These are phyloP conservation scores for Heliocybe sulcata DNA, from an alignment of 1,284 basidiomycete species.

Conservation along the genomic window DNA sequence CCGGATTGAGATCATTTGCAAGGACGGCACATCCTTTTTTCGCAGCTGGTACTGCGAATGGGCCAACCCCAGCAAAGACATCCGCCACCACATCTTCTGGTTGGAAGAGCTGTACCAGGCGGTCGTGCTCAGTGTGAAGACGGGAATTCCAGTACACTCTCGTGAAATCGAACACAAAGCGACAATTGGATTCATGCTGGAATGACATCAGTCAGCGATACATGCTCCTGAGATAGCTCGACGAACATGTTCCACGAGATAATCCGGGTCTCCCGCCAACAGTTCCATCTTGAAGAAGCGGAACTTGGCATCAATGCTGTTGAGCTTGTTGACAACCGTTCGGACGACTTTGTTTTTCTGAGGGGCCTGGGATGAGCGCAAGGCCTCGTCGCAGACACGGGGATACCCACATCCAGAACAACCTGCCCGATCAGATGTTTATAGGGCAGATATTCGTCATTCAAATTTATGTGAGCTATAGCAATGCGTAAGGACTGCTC, in stretches of 20 bases:
- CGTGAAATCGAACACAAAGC: slow-evolving; percentile 92
- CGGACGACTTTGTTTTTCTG: slow-evolving; percentile 80
- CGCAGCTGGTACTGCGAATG: slow-evolving; percentile 91
- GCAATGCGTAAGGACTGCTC: slow-evolving; percentile 1
- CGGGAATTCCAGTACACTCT: slow-evolving; percentile 98
- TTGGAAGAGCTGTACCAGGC: slow-evolving; percentile 67
- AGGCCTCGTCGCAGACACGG: background rate
- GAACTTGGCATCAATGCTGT: slow-evolving; percentile 83
- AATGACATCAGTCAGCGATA: background rate
- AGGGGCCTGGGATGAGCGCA: background rate
- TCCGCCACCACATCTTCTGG: slow-evolving; percentile 80
- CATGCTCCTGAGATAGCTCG: background rate
- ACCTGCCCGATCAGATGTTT: slow-evolving; percentile 89
- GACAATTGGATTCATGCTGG: slow-evolving; percentile 78
- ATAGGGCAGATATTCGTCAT: slow-evolving; percentile 87
- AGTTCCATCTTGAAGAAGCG: slow-evolving; percentile 98
- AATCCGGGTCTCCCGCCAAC: slow-evolving; percentile 85
- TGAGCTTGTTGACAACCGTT: slow-evolving; percentile 96
- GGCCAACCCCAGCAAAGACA: slow-evolving; percentile 96
- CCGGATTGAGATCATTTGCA: slow-evolving; percentile 94
- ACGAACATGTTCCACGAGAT: slow-evolving; percentile 76
- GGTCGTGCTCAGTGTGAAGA: slow-evolving; percentile 85
- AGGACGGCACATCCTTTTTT: slow-evolving; percentile 85
- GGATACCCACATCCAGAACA: slow-evolving; percentile 72
- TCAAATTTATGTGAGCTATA: slow-evolving; percentile 82